Percentiles rank a stretch among this genome's conserved stretches.
Conservation (phyloP, 306 rosid genomes). For the Casuarina glauca region DNA sequence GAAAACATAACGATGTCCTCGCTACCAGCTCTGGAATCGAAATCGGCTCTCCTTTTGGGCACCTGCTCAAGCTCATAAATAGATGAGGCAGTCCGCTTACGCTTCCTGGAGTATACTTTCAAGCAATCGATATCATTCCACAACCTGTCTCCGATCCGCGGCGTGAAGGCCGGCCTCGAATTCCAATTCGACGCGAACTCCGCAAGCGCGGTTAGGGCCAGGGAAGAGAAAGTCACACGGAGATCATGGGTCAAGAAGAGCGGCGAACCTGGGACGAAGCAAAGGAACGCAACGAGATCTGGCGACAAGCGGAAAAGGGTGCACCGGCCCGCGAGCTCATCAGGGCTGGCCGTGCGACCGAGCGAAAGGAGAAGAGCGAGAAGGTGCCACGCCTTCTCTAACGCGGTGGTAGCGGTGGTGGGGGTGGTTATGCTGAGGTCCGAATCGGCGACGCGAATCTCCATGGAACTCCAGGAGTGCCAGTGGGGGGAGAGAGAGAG, state of each 20-base stretch:
- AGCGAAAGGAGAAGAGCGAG: slow-evolving; percentile 36
- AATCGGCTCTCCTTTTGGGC: slow-evolving; percentile 21
- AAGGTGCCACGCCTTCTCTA: slow-evolving; percentile 36
- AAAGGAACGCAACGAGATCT: slow-evolving; percentile 28
- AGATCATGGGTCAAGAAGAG: slow-evolving; percentile 32
- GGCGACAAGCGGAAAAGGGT: slow-evolving; percentile 37
- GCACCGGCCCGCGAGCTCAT: slow-evolving; percentile 45
- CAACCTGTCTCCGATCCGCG: neutral
- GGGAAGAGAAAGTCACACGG: slow-evolving; percentile 31
- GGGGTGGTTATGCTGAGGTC: neutral
- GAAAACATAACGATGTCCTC: neutral
- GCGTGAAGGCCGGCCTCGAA: neutral
- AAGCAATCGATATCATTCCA: neutral
- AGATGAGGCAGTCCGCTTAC: slow-evolving; percentile 23
- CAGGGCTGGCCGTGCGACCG: slow-evolving; percentile 33
- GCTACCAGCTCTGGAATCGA: slow-evolving; percentile 23
- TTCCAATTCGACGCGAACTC: slow-evolving; percentile 8
- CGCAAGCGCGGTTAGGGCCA: slow-evolving; percentile 26
- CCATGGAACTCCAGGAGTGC: slow-evolving; percentile 27
- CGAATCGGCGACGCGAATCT: slow-evolving; percentile 9
- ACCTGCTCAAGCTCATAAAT: slow-evolving; percentile 9
- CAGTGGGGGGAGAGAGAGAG: neutral
- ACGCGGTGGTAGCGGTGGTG: slow-evolving; percentile 5
- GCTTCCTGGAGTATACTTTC: slow-evolving; percentile 31
- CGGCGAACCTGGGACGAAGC: slow-evolving; percentile 46